These are phyloP conservation scores for Elsinoe fawcettii DNA, from an alignment of 2,329 filamentous ascomycete species.

Conservation along the genomic window DNA sequence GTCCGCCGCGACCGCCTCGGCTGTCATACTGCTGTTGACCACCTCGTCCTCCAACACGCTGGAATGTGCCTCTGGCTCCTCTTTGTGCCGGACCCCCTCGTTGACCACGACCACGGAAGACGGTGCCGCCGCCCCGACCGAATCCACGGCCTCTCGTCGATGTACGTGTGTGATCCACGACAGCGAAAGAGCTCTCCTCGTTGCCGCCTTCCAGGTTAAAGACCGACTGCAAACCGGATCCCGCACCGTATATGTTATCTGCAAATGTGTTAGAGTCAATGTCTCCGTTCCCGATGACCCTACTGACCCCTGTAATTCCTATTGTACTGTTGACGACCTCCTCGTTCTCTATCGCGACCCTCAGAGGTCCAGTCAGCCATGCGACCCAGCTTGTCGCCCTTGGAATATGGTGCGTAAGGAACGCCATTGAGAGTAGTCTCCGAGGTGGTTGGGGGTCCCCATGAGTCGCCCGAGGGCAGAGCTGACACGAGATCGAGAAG, in stretches of 20 bases:
- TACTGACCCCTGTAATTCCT: constrained; percentile 76
- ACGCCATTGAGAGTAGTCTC: constrained; percentile 91
- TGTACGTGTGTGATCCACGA: constrained; percentile 90
- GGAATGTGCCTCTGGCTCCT: constrained; percentile 62
- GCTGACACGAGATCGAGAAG: constrained; percentile 42
- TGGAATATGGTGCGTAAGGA: constrained; percentile 95
- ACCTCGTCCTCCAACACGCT: constrained; percentile 61
- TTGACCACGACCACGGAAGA: constrained; percentile 65
- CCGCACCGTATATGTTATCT: constrained; percentile 93
- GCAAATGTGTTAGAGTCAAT: background rate
- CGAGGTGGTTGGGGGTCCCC: constrained; percentile 75
- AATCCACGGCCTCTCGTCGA: constrained; percentile 75
- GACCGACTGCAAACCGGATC: constrained; percentile 61
- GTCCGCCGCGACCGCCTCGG: constrained; percentile 58
- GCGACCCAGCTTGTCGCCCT: constrained; percentile 95
- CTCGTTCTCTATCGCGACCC: constrained; percentile 70
- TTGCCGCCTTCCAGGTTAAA: constrained; percentile 90
- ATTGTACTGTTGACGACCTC: constrained; percentile 81
- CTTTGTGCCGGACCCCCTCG: constrained; percentile 67
- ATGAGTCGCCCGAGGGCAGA: constrained; percentile 43
- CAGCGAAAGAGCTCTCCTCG: constrained; percentile 95
- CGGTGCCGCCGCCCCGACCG: constrained; percentile 75
- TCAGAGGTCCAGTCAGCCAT: constrained; percentile 98
- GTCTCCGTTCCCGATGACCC: constrained; percentile 19
- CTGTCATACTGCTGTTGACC: constrained; percentile 67